phyloP scores from a whole-genome alignment of 768 basidiomycete genomes.

The Rhodotorula toruloides region DNA sequence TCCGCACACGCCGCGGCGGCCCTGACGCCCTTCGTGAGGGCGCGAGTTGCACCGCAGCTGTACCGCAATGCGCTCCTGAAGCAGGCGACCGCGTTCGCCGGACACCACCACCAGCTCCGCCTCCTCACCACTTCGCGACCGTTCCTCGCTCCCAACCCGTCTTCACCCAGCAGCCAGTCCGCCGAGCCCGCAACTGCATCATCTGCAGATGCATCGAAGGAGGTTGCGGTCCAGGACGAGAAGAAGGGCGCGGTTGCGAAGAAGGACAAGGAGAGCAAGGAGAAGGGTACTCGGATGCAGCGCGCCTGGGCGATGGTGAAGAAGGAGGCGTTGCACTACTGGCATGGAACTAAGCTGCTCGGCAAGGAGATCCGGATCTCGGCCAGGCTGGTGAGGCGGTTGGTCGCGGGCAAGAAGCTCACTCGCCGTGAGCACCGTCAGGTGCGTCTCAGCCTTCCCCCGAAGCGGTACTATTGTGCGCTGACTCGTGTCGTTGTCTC shows the following conservation, averaged over 20 bases:
- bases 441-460: conserved; percentile 50
- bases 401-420: conserved; percentile 80
- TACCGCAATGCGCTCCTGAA: not conserved
- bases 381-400: conserved; percentile 77
- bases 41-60: conserved; percentile 12
- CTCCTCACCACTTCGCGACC: conserved; percentile 23
- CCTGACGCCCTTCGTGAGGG: conserved; percentile 25
- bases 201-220: conserved; percentile 7
- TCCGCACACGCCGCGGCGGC: conserved; percentile 1
- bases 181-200: not conserved
- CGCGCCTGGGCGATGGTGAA: conserved; percentile 89
- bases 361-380: conserved; percentile 92
- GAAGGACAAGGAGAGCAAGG: conserved; percentile 20
- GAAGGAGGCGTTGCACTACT: conserved; percentile 92
- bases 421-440: conserved; percentile 91
- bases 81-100: not conserved
- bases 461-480: not conserved
- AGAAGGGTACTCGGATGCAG: conserved; percentile 40
- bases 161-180: not conserved
- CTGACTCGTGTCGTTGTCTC: not conserved
- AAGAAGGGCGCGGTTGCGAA: conserved; percentile 24
- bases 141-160: conserved; percentile 20
- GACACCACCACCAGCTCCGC: conserved; percentile 13
- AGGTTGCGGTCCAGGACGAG: conserved; percentile 4
- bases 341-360: conserved; percentile 90